A percentile compares a stretch with the other conserved stretches of the same genome.
Evolutionary conservation across 345 rosid species (phyloP).

Genomic region (Ailanthus altissimus): DNA sequence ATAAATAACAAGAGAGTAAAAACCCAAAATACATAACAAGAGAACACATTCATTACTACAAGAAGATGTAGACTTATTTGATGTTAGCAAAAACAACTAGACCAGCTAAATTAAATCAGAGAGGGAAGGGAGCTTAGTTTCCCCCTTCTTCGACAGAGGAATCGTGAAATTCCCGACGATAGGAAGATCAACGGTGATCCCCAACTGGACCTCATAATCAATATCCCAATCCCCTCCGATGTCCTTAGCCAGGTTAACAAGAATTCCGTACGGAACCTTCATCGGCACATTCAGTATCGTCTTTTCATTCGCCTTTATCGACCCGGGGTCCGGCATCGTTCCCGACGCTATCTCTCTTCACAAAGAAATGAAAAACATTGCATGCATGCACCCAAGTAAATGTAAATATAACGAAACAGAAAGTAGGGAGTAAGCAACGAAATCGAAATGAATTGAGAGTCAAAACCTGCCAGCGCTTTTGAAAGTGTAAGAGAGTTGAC

Average conservation of each 20-base stretch:
- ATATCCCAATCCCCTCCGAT: constrained; percentile 77
- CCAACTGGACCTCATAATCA: constrained; percentile 68
- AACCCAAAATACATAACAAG: too few relatives aligned
- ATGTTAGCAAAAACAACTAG: too few relatives aligned
- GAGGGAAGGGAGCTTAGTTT: constrained; percentile 79
- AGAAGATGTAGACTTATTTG: too few relatives aligned
- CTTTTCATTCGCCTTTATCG: constrained; percentile 57
- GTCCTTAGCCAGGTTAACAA: constrained; percentile 66
- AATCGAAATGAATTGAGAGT: neutral
- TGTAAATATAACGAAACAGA: too few relatives aligned
- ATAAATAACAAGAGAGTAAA: too few relatives aligned
- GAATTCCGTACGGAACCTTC: constrained; percentile 61
- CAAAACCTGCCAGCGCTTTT: constrained; percentile 65
- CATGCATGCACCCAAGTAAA: too few relatives aligned
- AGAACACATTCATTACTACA: too few relatives aligned
- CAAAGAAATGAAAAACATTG: too few relatives aligned
- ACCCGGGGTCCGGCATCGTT: constrained; percentile 86
- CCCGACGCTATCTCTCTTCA: constrained; percentile 75
- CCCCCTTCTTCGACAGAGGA: constrained; percentile 68
- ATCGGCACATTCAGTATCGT: constrained; percentile 64
- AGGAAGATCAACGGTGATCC: constrained; percentile 73
- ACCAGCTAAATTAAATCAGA: constrained; percentile 46
- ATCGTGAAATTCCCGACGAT: constrained; percentile 68
- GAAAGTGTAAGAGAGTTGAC: constrained; percentile 72
- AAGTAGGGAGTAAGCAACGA: too few relatives aligned